Percentiles rank a stretch among this genome's conserved stretches.
Conservation (phyloP, 2,329 filamentous ascomycete genomes). For the Aspergillus fumigatiaffinis region DNA sequence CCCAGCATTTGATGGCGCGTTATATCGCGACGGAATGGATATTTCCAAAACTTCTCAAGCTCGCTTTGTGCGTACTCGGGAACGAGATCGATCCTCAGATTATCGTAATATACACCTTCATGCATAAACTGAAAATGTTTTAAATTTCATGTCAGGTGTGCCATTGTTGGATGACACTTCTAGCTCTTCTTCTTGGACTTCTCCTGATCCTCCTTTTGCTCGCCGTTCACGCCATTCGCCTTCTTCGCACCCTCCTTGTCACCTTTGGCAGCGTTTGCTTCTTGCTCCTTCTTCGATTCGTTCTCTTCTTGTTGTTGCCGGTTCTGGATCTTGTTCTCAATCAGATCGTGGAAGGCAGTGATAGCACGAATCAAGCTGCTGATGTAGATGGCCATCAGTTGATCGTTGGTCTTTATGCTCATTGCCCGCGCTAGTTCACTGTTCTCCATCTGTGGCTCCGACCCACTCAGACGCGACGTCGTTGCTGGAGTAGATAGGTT, state of each 20-base stretch:
- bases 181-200: conserved; percentile 54
- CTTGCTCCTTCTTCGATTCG: conserved; percentile 72
- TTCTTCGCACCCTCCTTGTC: conserved; percentile 57
- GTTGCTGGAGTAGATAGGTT: conserved; percentile 84
- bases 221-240: conserved; percentile 45
- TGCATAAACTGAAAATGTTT: conserved; percentile 15
- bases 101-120: conserved; percentile 27
- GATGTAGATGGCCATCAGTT: conserved; percentile 97
- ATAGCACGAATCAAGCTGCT: conserved; percentile 96
- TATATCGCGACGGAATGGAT: not conserved
- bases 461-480: conserved; percentile 54
- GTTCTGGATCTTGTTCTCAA: conserved; percentile 99
- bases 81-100: not conserved
- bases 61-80: not conserved
- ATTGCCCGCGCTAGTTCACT: conserved; percentile 91
- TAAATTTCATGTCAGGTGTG: not conserved
- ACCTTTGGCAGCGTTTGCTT: conserved; percentile 61
- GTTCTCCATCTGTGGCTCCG: conserved; percentile 59
- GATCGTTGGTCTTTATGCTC: conserved; percentile 99
- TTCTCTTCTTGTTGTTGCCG: conserved; percentile 95
- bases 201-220: conserved; percentile 55
- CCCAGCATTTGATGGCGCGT: not conserved
- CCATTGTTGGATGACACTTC: conserved; percentile 9
- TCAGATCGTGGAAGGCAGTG: conserved; percentile 97
- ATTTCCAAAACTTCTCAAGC: not conserved